Evolutionary conservation across 805 yeast species (phyloP), one percentile per base, ranked within the genome.

Genomic region (Saccharomycopsis babjevae): DNA sequence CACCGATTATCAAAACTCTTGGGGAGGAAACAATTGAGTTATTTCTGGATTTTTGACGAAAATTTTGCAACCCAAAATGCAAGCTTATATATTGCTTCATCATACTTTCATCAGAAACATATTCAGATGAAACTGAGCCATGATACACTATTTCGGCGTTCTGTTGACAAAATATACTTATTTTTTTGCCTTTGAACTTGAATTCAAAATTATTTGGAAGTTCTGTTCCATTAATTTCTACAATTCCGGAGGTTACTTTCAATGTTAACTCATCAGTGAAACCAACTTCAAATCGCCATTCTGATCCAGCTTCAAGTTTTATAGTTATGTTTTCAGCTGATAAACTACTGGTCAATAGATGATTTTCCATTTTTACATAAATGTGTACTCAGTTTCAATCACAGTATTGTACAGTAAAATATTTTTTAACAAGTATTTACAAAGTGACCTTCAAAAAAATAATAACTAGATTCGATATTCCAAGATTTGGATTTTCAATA

Each of bases 221-320:
- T 70, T 94, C 99, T 2, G 97, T 89, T 28, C 99, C 99, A 72
- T 87, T 89, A 10, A 91, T 81, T 73, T 94, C 99, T 1, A 89
- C 97, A 1, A 84, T 78, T 3, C 99, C 99, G 1, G 76, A 74
- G 2, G 72, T 61, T 11, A 86, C 76, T 66, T 76, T 81, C 54
- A 88, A 68, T n/a, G 74, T 76, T 43, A 88, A 68, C 20, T 74
- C 73, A 18, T 81, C 75, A 54, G 77, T 78, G 63, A 77, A 76
- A 0, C 79, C 83, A 3, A 88, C 81, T 68, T 88, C 94, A 64
- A 88, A 79, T 59, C 96, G 75, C 94, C 96, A 88, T 73, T 89
- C 96, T 32, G 82, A 74, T 46, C 68, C 68, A 1, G 77, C 66
- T 1, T 73, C 69, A 1, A 61, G 56, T 7, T 61, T 50, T 8